phyloP scores from a whole-genome alignment of 495 filamentous ascomycete genomes.

The Penicillium odoratum region DNA sequence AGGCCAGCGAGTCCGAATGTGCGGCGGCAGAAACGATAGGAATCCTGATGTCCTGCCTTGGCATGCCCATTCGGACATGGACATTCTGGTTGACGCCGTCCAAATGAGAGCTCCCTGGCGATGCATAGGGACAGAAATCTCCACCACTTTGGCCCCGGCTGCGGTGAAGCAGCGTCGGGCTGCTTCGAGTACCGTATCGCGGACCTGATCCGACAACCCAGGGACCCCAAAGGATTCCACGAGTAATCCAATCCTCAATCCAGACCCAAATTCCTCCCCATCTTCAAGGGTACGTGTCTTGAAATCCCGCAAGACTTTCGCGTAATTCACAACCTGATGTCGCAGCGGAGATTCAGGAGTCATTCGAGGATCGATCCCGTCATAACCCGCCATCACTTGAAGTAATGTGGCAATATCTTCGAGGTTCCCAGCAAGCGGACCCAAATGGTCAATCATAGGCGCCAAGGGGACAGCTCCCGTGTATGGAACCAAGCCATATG shows the following conservation, averaged over 20 bases:
- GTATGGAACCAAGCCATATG: conserved; percentile 53
- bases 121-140: conserved; percentile 55
- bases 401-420: conserved; percentile 54
- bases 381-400: conserved; percentile 52
- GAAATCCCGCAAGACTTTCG: conserved; percentile 11
- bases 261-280: conserved; percentile 20
- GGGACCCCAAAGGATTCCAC: conserved; percentile 45
- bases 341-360: conserved; percentile 36
- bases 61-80: conserved; percentile 32
- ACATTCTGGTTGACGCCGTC: conserved; percentile 41
- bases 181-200: conserved; percentile 37
- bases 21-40: conserved; percentile 26
- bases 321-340: conserved; percentile 35
- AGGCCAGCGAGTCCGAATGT: conserved; percentile 24
- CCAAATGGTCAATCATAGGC: conserved; percentile 48
- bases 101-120: conserved; percentile 44
- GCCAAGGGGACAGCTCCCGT: conserved; percentile 42
- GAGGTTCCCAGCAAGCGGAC: conserved; percentile 49
- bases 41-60: conserved; percentile 32
- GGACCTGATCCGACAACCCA: conserved; percentile 41
- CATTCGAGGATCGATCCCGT: conserved; percentile 55
- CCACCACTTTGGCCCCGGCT: conserved; percentile 47
- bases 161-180: conserved; percentile 40
- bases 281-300: conserved; percentile 34
- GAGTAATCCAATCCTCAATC: conserved; percentile 48